Evolutionary conservation across 1,139 yeast species (phyloP).

Genomic region (Yamadazyma trypodendri): DNA sequence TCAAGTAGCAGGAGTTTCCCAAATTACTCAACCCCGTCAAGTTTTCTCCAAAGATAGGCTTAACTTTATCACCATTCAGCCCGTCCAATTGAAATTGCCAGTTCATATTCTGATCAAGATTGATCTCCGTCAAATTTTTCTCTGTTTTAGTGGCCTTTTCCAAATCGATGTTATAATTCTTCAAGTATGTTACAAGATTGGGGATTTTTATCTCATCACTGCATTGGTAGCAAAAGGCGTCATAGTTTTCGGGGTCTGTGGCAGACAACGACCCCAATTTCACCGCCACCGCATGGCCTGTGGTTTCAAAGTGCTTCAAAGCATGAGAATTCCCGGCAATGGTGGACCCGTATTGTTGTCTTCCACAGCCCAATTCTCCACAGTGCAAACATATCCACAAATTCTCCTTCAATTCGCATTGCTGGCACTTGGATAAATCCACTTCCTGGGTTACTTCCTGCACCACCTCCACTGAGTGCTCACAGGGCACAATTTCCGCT

Average conservation of each 20-base stretch:
- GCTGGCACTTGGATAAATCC: constrained; percentile 50
- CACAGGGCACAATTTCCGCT: constrained; percentile 77
- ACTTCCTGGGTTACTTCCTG: constrained; percentile 29
- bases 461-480: constrained; percentile 59
- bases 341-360: constrained; percentile 87
- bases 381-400: constrained; percentile 91
- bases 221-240: constrained; percentile 84
- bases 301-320: constrained; percentile 56
- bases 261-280: constrained; percentile 86
- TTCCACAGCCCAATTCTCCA: constrained; percentile 87
- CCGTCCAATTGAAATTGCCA: constrained; percentile 90
- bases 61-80: constrained; percentile 63
- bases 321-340: constrained; percentile 93
- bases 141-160: constrained; percentile 63
- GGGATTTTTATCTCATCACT: constrained; percentile 87
- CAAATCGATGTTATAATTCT: constrained; percentile 69
- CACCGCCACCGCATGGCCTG: constrained; percentile 77
- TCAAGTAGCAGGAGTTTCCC: constrained; percentile 91
- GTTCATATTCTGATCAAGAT: constrained; percentile 85
- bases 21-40: constrained; percentile 82
- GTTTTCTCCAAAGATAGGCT: constrained; percentile 66
- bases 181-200: constrained; percentile 47
- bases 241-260: constrained; percentile 53
- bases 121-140: constrained; percentile 81
- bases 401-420: constrained; percentile 65